Evolutionary conservation across 805 yeast species (phyloP).

Genomic region (Kregervanrija pseudodelftensis): DNA sequence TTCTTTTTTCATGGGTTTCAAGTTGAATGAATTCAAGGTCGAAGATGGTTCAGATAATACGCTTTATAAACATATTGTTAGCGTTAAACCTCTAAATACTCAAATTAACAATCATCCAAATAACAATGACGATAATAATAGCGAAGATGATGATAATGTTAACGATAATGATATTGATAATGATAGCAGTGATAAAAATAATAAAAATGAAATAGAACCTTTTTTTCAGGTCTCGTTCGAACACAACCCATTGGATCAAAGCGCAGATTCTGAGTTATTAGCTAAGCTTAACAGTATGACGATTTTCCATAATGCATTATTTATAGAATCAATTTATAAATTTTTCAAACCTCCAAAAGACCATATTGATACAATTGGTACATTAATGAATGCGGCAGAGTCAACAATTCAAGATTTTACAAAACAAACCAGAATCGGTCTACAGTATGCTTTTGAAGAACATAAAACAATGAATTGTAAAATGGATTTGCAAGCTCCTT

Average conservation of each 20-base stretch:
- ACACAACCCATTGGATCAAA: conserved; percentile 73
- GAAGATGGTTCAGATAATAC: conserved; percentile 81
- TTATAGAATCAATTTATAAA: conserved; percentile 63
- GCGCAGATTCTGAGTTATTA: conserved; percentile 72
- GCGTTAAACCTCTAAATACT: conserved; percentile 59
- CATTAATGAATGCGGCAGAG: conserved; percentile 90
- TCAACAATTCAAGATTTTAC: conserved; percentile 90
- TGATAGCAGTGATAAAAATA: conserved; percentile 3
- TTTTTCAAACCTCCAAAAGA: conserved; percentile 86
- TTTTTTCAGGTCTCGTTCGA: conserved; percentile 81
- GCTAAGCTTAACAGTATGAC: conserved; percentile 82
- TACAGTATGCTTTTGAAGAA: conserved; percentile 89
- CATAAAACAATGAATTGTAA: conserved; percentile 85
- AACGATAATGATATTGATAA: conserved; percentile 3
- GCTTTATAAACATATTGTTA: conserved; percentile 79
- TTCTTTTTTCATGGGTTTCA: conserved; percentile 64
- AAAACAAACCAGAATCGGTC: conserved; percentile 81
- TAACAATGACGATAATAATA: not conserved
- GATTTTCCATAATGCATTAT: conserved; percentile 78
- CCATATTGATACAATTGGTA: conserved; percentile 82
- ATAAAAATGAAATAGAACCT: conserved; percentile 37
- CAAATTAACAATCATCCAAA: conserved; percentile 24
- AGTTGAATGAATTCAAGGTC: conserved; percentile 72
- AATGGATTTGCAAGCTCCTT: conserved; percentile 89
- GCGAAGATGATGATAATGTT: conserved; percentile 7